Percentiles rank a stretch among this genome's conserved stretches.
phyloP scores from a whole-genome alignment of 2,329 filamentous ascomycete species.

The Davidsoniella australis region DNA sequence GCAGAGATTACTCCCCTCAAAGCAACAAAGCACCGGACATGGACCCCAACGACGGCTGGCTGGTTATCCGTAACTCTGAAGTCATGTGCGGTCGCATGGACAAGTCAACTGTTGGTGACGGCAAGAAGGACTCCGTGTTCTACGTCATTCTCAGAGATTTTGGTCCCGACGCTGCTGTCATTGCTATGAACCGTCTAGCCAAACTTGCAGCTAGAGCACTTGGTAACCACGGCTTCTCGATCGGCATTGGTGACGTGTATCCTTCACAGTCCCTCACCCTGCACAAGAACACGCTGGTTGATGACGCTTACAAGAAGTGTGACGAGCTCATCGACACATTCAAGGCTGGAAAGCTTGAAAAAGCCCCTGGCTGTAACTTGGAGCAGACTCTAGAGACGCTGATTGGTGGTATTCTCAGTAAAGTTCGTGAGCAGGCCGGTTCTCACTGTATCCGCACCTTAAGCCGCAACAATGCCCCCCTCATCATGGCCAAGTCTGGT shows the following conservation, averaged over 20 bases:
- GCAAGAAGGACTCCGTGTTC: conserved; percentile 95
- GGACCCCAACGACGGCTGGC: conserved; percentile 74
- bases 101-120: conserved; percentile 89
- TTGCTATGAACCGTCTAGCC: conserved; percentile 84
- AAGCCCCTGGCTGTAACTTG: conserved; percentile 76
- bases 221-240: conserved; percentile 84
- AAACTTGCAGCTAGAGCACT: conserved; percentile 80
- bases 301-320: conserved; percentile 61
- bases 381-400: conserved; percentile 81
- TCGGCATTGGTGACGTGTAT: conserved; percentile 88
- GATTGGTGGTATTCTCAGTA: conserved; percentile 80
- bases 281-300: conserved; percentile 61
- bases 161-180: conserved; percentile 72
- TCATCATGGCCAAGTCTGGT: conserved; percentile 94
- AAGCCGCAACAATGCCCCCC: conserved; percentile 77
- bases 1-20: conserved; percentile 58
- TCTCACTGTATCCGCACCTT: conserved; percentile 78
- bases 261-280: conserved; percentile 54
- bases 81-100: conserved; percentile 97
- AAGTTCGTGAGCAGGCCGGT: conserved; percentile 81
- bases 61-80: conserved; percentile 89
- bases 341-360: conserved; percentile 64
- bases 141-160: conserved; percentile 94
- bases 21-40: conserved; percentile 46
- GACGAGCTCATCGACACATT: conserved; percentile 70